These are phyloP conservation scores for Chaetomium globosum DNA, from an alignment of 2,329 filamentous ascomycete species.

Conservation along the genomic window DNA sequence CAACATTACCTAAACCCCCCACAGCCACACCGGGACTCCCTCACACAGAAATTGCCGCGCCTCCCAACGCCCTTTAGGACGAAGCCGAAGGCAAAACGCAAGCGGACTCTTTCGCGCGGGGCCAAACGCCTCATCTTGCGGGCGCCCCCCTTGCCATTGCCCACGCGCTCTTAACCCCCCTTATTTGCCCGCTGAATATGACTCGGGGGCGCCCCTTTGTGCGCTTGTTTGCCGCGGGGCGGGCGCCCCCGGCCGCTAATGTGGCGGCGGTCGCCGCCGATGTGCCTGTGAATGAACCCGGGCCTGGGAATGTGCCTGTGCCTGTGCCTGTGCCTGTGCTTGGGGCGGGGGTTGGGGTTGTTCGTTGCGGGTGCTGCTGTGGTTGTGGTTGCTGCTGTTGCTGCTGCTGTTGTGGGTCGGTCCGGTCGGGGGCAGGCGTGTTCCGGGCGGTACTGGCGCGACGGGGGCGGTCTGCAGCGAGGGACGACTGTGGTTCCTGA, in stretches of 20 bases:
- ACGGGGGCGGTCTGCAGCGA: slow-evolving; percentile 57
- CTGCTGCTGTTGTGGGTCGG: slow-evolving; percentile 2
- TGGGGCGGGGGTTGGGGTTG: not conserved
- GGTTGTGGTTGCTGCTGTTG: not conserved
- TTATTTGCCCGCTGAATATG: slow-evolving; percentile 65
- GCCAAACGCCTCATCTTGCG: too few relatives aligned
- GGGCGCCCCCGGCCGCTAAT: slow-evolving; percentile 32
- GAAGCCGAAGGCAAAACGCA: too few relatives aligned
- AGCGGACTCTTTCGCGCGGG: too few relatives aligned
- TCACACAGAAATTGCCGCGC: too few relatives aligned
- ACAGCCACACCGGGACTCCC: too few relatives aligned
- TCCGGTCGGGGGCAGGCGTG: slow-evolving; percentile 56
- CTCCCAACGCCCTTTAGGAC: too few relatives aligned
- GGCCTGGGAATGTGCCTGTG: not conserved
- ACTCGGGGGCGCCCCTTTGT: slow-evolving; percentile 72
- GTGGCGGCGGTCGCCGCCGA: too few relatives aligned
- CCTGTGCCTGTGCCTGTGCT: too few relatives aligned
- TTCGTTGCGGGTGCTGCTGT: not conserved
- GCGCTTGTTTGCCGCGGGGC: slow-evolving; percentile 49
- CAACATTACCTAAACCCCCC: too few relatives aligned
- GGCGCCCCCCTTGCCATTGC: slow-evolving; percentile 71
- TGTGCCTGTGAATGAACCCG: too few relatives aligned
- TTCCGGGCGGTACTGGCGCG: slow-evolving; percentile 61
- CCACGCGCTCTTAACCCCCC: slow-evolving; percentile 67
- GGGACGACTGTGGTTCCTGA: slow-evolving; percentile 53